Base-by-base conservation (phyloP, 75 land plant genomes). In the Sequoiadendron giganteum region DNA sequence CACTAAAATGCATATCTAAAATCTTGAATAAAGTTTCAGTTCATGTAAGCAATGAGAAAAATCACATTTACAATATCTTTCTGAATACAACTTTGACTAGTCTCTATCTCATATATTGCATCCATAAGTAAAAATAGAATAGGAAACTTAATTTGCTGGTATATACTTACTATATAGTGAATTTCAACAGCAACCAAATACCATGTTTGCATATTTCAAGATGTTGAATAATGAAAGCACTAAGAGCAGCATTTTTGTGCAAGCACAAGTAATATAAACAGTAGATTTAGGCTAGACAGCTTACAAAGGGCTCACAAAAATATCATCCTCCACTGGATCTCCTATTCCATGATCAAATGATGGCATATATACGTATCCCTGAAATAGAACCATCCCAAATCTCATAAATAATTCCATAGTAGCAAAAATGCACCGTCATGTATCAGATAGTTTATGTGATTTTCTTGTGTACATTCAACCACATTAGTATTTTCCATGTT, bases 271-370 rank as follows among this genome's bases (percentile, higher is more conserved):
- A 58, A 36, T 36, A 32, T 11, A 85, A 43, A 85, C 85, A 7
- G 2, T 7, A 34, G 34, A 36, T 40, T 36, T 54, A 85, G 75
- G 76, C 14, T 82, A 40, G 85, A 5, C 70, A 40, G 90, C 96
- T 89, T 93, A 98, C 99, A 90, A 89, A 30, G 88, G 91, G 87
- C 90, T 88, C 40, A 98, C 94, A 86, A 95, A 93, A 19, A 98
- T 95, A 49, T 97, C 97, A 89, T 97, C 93, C 90, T 98, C 99
- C 47, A 97, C 90, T 85, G 99, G 99, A 91, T 98, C 99, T 45
- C 99, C 99, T 87, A 96, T 94, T 86, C 99, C 99, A 90, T 98
- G 99, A 89, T 98, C 99, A 93, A 98, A 98, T n/a, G 99, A 98
- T 85, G 99, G 99, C 54, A 90, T 91, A 90, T 91, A 94, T 56